Evolutionary conservation across 2,329 filamentous ascomycete species (phyloP), one percentile per base, ranked within the genome.

Genomic region (Dactylonectria macrodidyma): DNA sequence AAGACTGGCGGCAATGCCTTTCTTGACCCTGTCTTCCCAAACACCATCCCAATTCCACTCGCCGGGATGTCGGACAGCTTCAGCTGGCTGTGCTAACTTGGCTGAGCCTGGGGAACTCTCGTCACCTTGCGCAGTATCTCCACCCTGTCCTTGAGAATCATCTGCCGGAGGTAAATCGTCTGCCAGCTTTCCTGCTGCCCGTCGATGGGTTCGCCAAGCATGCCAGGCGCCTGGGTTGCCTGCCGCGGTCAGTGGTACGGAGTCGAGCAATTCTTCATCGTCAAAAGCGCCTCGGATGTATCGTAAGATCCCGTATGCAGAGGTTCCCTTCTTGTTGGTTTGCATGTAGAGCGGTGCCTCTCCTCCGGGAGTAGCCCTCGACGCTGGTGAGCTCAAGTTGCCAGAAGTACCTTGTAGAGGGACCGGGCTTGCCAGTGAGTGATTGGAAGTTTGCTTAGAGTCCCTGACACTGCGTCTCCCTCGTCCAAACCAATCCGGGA

Each of bases 31-130:
- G 71, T 95, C 92, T 78, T 97, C 93, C 95, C 95, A 99, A 0
- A 98, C 95, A 0, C 95, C 95, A 76, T 97, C 94, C 95, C 95
- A 98, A 78, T 97, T 97, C 95, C 95, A 98, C 75, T 97, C 92
- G 7, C 92, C 93, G 0, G 94, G 94, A 34, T 65, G 65, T 41
- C 72, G 68, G 7, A 71, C 56, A 0, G 71, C 48, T 24, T 47
- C 59, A 11, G 65, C 19, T 10, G 65, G 50, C 12, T 68, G 54
- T 1, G 54, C 51, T 47, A 46, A 34, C 30, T 68, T 73, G 1
- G 71, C 24, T 7, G 64, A 55, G 14, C 71, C 63, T 5, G 47
- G 26, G n/a, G 50, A 41, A 14, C 19, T 55, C 8, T 60, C 48
- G 30, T 41, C 12, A 44, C 44, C 54, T 36, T 67, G 76, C 48